phyloP scores from a whole-genome alignment of 371 early-diverging fungal genomes.

The Circinella minor region DNA sequence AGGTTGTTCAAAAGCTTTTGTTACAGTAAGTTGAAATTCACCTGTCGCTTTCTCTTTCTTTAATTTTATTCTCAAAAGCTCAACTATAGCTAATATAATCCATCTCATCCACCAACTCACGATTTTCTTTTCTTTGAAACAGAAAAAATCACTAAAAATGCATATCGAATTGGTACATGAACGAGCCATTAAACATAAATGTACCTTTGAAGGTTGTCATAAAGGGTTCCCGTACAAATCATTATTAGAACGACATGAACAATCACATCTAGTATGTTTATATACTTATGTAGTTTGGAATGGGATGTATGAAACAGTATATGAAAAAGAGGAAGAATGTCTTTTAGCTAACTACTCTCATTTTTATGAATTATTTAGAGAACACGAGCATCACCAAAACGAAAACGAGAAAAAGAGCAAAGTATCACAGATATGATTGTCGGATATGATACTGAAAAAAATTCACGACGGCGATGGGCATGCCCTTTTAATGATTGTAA shows the following conservation, averaged over 20 bases:
- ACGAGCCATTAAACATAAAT: constrained; percentile 37
- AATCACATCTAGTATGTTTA: constrained; percentile 32
- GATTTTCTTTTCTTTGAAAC: background rate
- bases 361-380: background rate
- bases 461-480: constrained; percentile 4
- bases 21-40: constrained; percentile 28
- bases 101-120: too few species aligned
- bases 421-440: constrained; percentile 13
- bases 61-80: too few species aligned
- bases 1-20: constrained; percentile 50
- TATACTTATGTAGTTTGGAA: background rate
- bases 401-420: constrained; percentile 5
- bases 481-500: constrained; percentile 27
- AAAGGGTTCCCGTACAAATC: constrained; percentile 62
- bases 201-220: constrained; percentile 51
- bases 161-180: constrained; percentile 54
- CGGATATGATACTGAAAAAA: constrained; percentile 19
- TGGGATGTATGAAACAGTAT: too few species aligned
- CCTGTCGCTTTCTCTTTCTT: too few species aligned
- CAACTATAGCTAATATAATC: too few species aligned
- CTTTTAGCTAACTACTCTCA: too few species aligned
- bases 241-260: constrained; percentile 52
- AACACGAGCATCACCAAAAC: constrained; percentile 9
- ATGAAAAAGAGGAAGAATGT: background rate
- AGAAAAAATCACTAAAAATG: constrained; percentile 23